Base-by-base conservation (phyloP, 1,284 basidiomycete species). In the Schizophyllum commune region DNA sequence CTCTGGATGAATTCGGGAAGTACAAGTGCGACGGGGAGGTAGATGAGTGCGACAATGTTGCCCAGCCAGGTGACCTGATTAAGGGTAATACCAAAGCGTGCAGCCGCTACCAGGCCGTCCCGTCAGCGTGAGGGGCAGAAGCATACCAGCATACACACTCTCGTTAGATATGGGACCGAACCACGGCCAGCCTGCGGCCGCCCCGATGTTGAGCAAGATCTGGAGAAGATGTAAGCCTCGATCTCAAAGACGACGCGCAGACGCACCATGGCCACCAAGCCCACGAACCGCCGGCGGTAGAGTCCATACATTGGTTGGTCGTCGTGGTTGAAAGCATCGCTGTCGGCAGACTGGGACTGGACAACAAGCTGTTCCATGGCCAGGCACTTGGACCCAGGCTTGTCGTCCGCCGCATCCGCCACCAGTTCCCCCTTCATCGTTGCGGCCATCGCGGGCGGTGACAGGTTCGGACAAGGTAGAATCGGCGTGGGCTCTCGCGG, bases 61-160 rank as follows among this genome's bases (percentile, higher is more conserved):
- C 86, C 84, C 5, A 92, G 76, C 90, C 90, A 92, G 66, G 89
- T 91, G 27, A 91, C 83, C 69, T 86, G 73, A 70, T 84, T 75
- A 22, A 91, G 73, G 0, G 84, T 81, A 61, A 89, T 83, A 8
- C 76, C 75, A 66, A 90, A 89, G 52, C 88, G 82, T 56, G 17
- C 11, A 22, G 34, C 19, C 53, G 19, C 53, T 55, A 55, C 19
- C 20, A 21, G 19, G n/a, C 32, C 17, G n/a, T n/a, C 19, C 15
- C 13, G 17, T 60, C 19, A 32, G 47, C 1, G 52, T 57, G 7
- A 20, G 52, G 22, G 47, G 11, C 32, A 32, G 32, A 20, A 7
- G n/a, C 21, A 21, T 8, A 22, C 32, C 11, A n/a, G 8, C 7
- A 52, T 15, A 67, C 74, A 52, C 62, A 91, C 89, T 78, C 64